Evolutionary conservation across 441 rosid species (phyloP), one percentile per base, ranked within the genome.

Genomic region (Gossypium schwendimanii): DNA sequence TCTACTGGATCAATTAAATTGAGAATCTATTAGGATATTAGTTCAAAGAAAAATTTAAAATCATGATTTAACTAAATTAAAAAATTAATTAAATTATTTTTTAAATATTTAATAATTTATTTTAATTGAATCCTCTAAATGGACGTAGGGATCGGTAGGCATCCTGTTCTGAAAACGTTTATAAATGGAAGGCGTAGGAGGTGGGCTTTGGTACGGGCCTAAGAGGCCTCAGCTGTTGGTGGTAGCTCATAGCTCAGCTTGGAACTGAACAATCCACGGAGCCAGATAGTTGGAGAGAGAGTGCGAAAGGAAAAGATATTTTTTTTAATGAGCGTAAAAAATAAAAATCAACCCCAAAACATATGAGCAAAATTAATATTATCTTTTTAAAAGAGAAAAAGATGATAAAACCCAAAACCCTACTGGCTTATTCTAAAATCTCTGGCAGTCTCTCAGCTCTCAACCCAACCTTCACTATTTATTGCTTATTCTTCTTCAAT

Each of bases 331-430:
- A 71, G 33, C 24, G 28, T 49, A 21, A 65, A 57, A 21, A 24
- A 1, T 12, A 23, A 45, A 64, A 45, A 23, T 44, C 33, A 15
- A 64, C 18, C 69, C 33, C 24, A 2, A 53, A 67, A 62, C 21
- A 65, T 39, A 65, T 49, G 75, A 47, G 6, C 75, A 80, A 84
- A 74, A 45, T 41, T 33, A 33, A 65, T 45, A 33, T 52, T 58
- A 24, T 17, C 18, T 15, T 15, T 52, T 52, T 12, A 23, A 12
- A 68, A 21, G 2, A 5, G 20, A 18, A 69, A 57, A 53, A 54
- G 87, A 80, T 78, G 86, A 92, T 87, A 90, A 87, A 90, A 76
- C 93, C 94, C 96, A 90, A 92, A 90, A 92, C 94, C 98, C 98
- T 89, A 89, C 94, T 74, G 77, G 65, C 14, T 21, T 20, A 26